Conservation (phyloP, 2,329 filamentous ascomycete species). For the Claviceps spartinae region DNA sequence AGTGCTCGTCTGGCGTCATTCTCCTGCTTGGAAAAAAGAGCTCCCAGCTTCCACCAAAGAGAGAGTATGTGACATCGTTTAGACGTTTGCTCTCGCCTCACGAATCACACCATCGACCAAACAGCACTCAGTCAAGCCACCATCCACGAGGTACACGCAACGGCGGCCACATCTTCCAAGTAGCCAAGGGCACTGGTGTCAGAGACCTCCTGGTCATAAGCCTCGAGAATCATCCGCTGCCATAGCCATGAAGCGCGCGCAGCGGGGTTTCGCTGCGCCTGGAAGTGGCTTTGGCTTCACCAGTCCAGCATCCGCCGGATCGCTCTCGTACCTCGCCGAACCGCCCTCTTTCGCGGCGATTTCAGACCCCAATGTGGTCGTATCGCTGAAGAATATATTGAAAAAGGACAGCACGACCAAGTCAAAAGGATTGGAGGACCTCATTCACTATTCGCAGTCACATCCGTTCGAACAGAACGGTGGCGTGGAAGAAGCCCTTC, state of each 20-base stretch:
- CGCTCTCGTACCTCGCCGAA: conserved; percentile 75
- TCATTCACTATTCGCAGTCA: conserved; percentile 49
- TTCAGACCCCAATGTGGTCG: conserved; percentile 67
- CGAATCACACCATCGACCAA: neutral
- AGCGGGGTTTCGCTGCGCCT: conserved; percentile 4
- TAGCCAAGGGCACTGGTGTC: neutral
- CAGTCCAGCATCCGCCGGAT: conserved; percentile 27
- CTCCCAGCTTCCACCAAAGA: neutral
- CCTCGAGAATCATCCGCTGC: neutral
- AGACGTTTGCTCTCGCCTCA: neutral
- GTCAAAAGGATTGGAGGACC: conserved; percentile 75
- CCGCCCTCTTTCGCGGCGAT: conserved; percentile 68
- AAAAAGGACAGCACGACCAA: conserved; percentile 94
- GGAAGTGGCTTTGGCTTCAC: conserved; percentile 18
- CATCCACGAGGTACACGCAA: neutral
- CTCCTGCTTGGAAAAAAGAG: neutral
- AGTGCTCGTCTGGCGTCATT: neutral
- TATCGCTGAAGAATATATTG: conserved; percentile 81
- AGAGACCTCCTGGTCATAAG: neutral
- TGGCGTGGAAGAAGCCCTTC: conserved; percentile 64
- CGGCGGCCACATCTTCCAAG: neutral
- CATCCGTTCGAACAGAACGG: conserved; percentile 40
- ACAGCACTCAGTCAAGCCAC: neutral
- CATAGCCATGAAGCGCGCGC: conserved; percentile 6
- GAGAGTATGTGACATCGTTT: neutral